Conservation (phyloP, 768 basidiomycete species). For the Pleurotus djamor region DNA sequence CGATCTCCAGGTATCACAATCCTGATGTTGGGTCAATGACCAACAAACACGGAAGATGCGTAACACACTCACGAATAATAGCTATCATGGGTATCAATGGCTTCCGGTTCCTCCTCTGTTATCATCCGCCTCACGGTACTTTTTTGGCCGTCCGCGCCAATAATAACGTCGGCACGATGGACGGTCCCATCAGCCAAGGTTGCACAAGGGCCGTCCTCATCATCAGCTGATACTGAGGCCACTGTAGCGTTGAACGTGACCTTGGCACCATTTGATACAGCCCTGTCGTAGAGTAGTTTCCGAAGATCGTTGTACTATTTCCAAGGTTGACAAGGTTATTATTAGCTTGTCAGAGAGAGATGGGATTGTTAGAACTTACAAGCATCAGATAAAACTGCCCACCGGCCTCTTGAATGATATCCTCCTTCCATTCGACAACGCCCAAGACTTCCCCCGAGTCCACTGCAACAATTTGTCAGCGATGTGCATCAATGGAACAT, state of each 20-base stretch:
- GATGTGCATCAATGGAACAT: background rate
- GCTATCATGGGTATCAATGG: constrained; percentile 21
- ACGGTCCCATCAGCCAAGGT: constrained; percentile 30
- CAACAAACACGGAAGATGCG: background rate
- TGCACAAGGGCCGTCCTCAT: constrained; percentile 18
- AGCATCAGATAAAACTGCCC: constrained; percentile 49
- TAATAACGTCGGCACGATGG: constrained; percentile 40
- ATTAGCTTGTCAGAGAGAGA: background rate
- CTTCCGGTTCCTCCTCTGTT: constrained; percentile 24
- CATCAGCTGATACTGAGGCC: constrained; percentile 21
- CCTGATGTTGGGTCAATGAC: constrained; percentile 16
- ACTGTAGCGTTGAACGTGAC: constrained; percentile 30
- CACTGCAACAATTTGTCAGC: constrained; percentile 24
- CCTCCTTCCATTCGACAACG: constrained; percentile 45
- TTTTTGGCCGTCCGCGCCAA: constrained; percentile 49
- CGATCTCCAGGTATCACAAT: constrained; percentile 31
- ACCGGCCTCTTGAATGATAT: constrained; percentile 44
- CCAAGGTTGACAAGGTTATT: constrained; percentile 1
- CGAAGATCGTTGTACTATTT: constrained; percentile 45
- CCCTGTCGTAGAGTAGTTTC: constrained; percentile 38
- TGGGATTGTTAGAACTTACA: constrained; percentile 24
- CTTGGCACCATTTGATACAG: constrained; percentile 34
- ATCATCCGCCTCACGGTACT: constrained; percentile 37
- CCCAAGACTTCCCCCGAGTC: constrained; percentile 41
- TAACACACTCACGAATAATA: constrained; percentile 34